phyloP scores from a whole-genome alignment of 257 asterid species.

The Nicotiana otophora region DNA sequence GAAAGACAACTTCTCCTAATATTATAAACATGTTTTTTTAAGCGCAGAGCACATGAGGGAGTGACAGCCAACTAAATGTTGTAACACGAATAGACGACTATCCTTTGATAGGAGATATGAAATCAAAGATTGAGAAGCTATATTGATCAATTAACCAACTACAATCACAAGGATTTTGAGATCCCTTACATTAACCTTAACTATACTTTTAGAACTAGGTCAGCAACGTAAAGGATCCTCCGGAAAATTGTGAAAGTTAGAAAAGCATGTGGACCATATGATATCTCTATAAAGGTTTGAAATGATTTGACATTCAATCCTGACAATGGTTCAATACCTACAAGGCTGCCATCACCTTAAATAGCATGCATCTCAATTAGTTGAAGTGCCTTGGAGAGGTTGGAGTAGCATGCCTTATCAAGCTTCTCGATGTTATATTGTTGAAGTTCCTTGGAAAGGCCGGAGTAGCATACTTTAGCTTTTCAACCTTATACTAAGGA shows the following conservation, averaged over 20 bases:
- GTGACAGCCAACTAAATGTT: background rate
- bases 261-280: background rate
- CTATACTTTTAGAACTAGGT: background rate
- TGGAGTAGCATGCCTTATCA: background rate
- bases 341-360: background rate
- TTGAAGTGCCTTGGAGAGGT: background rate
- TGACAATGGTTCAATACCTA: background rate
- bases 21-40: background rate
- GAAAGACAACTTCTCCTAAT: background rate
- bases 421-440: background rate
- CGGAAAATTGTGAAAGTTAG: background rate
- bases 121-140: background rate
- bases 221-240: background rate
- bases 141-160: background rate
- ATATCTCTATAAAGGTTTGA: background rate
- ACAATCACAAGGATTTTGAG: background rate
- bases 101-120: background rate
- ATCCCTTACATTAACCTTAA: background rate
- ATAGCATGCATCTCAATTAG: background rate
- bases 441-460: background rate
- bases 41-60: background rate
- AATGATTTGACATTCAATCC: background rate
- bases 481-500: background rate
- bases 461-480: background rate
- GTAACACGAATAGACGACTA: background rate